A percentile compares a stretch with the other conserved stretches of the same genome.
These are phyloP conservation scores for Rubia occidens DNA, from an alignment of 305 asterid species.

Conservation along the genomic window DNA sequence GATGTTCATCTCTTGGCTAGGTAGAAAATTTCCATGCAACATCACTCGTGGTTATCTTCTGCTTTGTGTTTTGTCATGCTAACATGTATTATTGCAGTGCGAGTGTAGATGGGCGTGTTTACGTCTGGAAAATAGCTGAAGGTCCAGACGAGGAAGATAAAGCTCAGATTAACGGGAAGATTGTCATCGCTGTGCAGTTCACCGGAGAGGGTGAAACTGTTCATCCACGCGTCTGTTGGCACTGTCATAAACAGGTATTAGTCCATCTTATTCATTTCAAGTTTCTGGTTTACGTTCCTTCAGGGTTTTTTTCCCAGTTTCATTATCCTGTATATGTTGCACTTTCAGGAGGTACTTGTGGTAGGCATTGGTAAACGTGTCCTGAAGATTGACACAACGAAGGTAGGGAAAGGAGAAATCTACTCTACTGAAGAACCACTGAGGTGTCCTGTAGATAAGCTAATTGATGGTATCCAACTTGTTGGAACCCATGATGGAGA, in stretches of 20 bases:
- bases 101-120: conserved; percentile 84
- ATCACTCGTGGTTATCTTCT: conserved; percentile 13
- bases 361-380: conserved; percentile 71
- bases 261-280: not conserved
- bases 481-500: conserved; percentile 90
- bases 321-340: conserved; percentile 16
- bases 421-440: conserved; percentile 78
- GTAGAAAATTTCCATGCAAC: conserved; percentile 31
- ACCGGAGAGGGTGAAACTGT: conserved; percentile 70
- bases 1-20: conserved; percentile 94
- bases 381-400: conserved; percentile 72
- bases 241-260: conserved; percentile 81
- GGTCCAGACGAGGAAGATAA: conserved; percentile 85
- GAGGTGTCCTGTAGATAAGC: conserved; percentile 56
- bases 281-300: not conserved
- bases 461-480: conserved; percentile 75
- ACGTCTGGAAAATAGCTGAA: conserved; percentile 86
- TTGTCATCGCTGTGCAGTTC: conserved; percentile 61
- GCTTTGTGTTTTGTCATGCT: conserved; percentile 17
- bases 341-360: conserved; percentile 69
- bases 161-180: conserved; percentile 72
- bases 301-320: not conserved
- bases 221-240: conserved; percentile 96
- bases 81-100: conserved; percentile 46
- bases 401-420: conserved; percentile 66